Percentiles rank a stretch among this genome's conserved stretches.
These are phyloP conservation scores for Phylloporus scabripes DNA, from an alignment of 768 basidiomycete genomes.

Conservation along the genomic window DNA sequence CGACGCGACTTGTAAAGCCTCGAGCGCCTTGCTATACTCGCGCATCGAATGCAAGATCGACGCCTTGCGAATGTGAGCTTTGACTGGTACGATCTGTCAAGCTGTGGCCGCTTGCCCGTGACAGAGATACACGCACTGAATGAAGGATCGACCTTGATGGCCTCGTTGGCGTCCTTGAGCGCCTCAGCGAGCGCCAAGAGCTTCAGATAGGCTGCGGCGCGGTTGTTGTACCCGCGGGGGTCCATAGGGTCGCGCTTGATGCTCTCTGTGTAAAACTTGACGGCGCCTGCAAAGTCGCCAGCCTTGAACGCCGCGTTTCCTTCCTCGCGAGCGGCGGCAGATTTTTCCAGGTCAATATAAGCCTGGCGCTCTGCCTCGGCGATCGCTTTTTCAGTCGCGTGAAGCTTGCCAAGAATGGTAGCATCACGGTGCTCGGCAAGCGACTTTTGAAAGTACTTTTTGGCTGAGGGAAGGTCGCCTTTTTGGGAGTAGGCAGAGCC, in stretches of 20 bases:
- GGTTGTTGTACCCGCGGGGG: slow-evolving; percentile 93
- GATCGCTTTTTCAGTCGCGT: slow-evolving; percentile 73
- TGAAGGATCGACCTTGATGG: slow-evolving; percentile 83
- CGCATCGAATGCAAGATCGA: slow-evolving; percentile 85
- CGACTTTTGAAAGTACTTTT: slow-evolving; percentile 92
- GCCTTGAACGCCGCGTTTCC: slow-evolving; percentile 90
- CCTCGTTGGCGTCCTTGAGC: slow-evolving; percentile 90
- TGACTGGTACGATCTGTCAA: slow-evolving; percentile 43
- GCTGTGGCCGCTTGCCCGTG: neutral
- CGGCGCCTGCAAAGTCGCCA: slow-evolving; percentile 87
- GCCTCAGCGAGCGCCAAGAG: slow-evolving; percentile 91
- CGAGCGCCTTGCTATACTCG: slow-evolving; percentile 82
- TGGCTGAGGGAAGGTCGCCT: slow-evolving; percentile 65
- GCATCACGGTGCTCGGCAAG: slow-evolving; percentile 96
- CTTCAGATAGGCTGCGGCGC: slow-evolving; percentile 97
- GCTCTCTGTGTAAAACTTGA: slow-evolving; percentile 90
- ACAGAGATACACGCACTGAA: slow-evolving; percentile 51
- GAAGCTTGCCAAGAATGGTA: slow-evolving; percentile 85
- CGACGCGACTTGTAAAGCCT: slow-evolving; percentile 71
- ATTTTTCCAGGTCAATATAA: slow-evolving; percentile 83
- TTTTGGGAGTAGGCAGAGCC: slow-evolving; percentile 84
- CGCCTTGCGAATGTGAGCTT: slow-evolving; percentile 92
- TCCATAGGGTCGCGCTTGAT: slow-evolving; percentile 94
- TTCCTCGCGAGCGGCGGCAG: slow-evolving; percentile 80
- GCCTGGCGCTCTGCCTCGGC: slow-evolving; percentile 72